phyloP scores from a whole-genome alignment of 2,329 filamentous ascomycete genomes.

The Stromatinia cepivora region DNA sequence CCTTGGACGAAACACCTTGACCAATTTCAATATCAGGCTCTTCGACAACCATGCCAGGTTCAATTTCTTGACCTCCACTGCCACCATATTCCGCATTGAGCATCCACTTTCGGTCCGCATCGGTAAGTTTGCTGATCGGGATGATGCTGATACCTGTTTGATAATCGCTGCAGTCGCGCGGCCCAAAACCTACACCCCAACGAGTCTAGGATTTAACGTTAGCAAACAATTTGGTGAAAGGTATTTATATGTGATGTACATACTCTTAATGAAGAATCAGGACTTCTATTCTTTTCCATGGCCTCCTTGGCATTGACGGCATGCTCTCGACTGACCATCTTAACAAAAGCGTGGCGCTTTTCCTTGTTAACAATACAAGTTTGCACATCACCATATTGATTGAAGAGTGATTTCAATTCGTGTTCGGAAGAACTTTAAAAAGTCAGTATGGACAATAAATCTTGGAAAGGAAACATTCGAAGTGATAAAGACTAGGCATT shows the following conservation, averaged over 20 bases:
- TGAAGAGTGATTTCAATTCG: slow-evolving; percentile 80
- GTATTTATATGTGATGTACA: slow-evolving; percentile 22
- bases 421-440: slow-evolving; percentile 66
- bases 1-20: slow-evolving; percentile 94
- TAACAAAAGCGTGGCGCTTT: slow-evolving; percentile 97
- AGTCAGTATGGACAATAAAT: slow-evolving; percentile 34
- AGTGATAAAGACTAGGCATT: not conserved
- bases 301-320: slow-evolving; percentile 80
- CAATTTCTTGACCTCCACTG: slow-evolving; percentile 79
- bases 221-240: not conserved
- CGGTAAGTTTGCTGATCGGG: slow-evolving; percentile 87
- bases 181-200: slow-evolving; percentile 97
- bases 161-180: slow-evolving; percentile 96
- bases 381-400: slow-evolving; percentile 81
- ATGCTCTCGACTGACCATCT: slow-evolving; percentile 90
- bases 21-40: slow-evolving; percentile 99
- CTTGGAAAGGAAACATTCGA: slow-evolving; percentile 22
- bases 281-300: slow-evolving; percentile 77
- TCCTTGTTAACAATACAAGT: slow-evolving; percentile 98
- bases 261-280: slow-evolving; percentile 54
- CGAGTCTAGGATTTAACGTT: slow-evolving; percentile 62
- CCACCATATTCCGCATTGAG: slow-evolving; percentile 90
- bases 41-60: slow-evolving; percentile 84
- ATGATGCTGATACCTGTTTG: slow-evolving; percentile 88
- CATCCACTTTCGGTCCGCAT: slow-evolving; percentile 97